Percentiles rank a stretch among this genome's conserved stretches.
These are phyloP conservation scores for Venturia pyrina DNA, from an alignment of 2,329 filamentous ascomycete species.

Conservation along the genomic window DNA sequence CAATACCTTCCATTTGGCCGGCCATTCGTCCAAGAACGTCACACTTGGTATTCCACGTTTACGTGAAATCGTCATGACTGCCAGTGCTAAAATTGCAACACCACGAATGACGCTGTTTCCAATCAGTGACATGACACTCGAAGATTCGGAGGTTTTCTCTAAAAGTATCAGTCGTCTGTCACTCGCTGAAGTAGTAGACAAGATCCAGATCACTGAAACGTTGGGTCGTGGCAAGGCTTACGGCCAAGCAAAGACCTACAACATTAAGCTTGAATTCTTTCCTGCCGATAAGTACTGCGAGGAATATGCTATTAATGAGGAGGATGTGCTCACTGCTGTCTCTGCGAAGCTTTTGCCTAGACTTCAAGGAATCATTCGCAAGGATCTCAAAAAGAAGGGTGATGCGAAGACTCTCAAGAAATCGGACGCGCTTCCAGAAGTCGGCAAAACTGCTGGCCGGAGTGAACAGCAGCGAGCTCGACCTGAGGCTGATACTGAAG, in stretches of 20 bases:
- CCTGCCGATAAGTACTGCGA: constrained; percentile 70
- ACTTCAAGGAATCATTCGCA: constrained; percentile 59
- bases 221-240: constrained; percentile 61
- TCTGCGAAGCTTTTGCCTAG: constrained; percentile 68
- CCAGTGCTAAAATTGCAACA: constrained; percentile 78
- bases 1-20: constrained; percentile 99
- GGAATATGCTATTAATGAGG: constrained; percentile 72
- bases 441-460: constrained; percentile 53
- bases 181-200: constrained; percentile 74
- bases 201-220: constrained; percentile 68
- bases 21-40: constrained; percentile 96
- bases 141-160: constrained; percentile 68
- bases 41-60: constrained; percentile 96
- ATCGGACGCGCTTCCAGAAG: constrained; percentile 61
- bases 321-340: constrained; percentile 70
- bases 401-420: constrained; percentile 41
- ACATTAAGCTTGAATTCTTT: constrained; percentile 75
- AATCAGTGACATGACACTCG: constrained; percentile 57
- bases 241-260: constrained; percentile 71
- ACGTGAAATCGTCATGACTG: constrained; percentile 97
- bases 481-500: constrained; percentile 42
- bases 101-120: constrained; percentile 80
- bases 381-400: constrained; percentile 70
- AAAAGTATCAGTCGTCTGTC: constrained; percentile 86
- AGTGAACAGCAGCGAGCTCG: constrained; percentile 32